Base-by-base conservation (phyloP, 805 yeast genomes). In the Scheffersomyces stipitis region DNA sequence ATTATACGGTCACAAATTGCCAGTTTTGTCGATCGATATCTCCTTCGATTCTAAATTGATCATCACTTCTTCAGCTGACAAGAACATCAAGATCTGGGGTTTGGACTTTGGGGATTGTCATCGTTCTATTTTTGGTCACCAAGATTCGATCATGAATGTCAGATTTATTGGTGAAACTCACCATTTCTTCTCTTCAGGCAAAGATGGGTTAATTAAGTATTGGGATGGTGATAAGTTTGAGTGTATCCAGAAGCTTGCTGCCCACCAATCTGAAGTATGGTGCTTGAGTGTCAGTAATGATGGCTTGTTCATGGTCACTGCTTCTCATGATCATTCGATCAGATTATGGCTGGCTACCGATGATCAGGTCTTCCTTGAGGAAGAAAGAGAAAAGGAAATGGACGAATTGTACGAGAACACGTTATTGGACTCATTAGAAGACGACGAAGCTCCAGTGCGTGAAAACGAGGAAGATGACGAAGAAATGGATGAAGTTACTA, bases 171-270 rank as follows among this genome's bases (percentile, higher is more conserved):
- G 95, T 2, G 81, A 80, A n/a, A 73, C 86, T 10, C 96, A 91
- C 58, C 80, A 90, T 59, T 90, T 93, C 62, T 86, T 93, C 65
- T 83, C 95, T 38, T 81, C 87, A 40, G 83, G 91, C 23, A 93
- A 93, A 56, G 99, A 93, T 62, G 89, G 86, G 10, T 63, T 83
- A 41, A 76, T 93, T 38, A 93, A 93, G 62, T 89, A 88, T 62
- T 93, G 99, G 99, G 99, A 93, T 61, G 99, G 98, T 47, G 95
- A 86, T 52, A 93, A 93, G 62, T 93, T 93, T 60, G 96, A 87
- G 51, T 86, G 91, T 60, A 80, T 93, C 44, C 98, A 93, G 62
- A 86, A 84, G 52, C 69, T 93, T 22, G 74, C 79, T 4, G 76
- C 79, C 6, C 98, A 93, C 59, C 95, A 88, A 41, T 76, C 88